These are phyloP conservation scores for Omphalea diandra DNA, from an alignment of 441 rosid species.

Conservation along the genomic window DNA sequence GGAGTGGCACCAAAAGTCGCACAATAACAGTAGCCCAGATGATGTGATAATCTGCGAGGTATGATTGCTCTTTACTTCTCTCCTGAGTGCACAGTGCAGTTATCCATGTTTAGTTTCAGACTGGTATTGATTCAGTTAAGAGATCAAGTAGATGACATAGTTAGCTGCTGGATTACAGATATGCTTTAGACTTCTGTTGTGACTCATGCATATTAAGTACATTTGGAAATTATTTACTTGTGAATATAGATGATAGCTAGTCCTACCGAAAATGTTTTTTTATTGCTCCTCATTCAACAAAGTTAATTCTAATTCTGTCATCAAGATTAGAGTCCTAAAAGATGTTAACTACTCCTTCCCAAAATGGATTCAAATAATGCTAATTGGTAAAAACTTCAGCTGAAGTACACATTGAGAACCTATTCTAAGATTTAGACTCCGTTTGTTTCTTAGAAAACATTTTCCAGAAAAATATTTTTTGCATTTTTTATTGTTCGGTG, in stretches of 20 bases:
- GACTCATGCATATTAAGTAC: background rate
- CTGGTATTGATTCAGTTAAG: background rate
- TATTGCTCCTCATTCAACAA: background rate
- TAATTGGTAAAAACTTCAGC: background rate
- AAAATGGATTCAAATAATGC: background rate
- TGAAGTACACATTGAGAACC: background rate
- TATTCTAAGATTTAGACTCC: background rate
- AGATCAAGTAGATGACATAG: background rate
- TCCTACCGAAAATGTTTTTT: background rate
- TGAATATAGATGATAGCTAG: background rate
- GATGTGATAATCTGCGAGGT: constrained; percentile 79
- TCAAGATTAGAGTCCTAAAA: background rate
- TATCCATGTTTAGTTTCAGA: background rate
- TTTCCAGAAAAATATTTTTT: no score
- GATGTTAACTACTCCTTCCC: background rate
- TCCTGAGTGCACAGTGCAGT: background rate
- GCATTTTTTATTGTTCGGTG: no score
- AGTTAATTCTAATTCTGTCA: constrained; percentile 1
- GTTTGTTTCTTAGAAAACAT: no score
- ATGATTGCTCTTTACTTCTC: constrained; percentile 15
- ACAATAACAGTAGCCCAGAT: constrained; percentile 70
- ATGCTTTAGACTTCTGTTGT: background rate
- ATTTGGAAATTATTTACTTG: background rate
- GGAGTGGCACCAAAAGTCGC: constrained; percentile 85
- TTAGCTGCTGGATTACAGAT: background rate